phyloP scores from a whole-genome alignment of 78 protist genomes.

The Anaeramoeba flamelloides region DNA sequence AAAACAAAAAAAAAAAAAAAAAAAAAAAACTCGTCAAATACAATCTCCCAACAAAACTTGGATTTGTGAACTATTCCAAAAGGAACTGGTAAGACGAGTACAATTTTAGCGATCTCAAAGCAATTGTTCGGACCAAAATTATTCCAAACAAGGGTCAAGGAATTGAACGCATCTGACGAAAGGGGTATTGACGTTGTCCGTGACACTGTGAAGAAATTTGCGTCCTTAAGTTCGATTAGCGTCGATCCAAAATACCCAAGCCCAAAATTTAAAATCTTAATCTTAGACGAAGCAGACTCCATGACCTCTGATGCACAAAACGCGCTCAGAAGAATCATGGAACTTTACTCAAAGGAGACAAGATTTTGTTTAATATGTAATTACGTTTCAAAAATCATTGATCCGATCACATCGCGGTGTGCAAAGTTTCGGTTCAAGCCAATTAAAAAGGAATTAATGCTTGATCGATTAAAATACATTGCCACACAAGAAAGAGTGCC shows the following conservation, averaged over 20 bases:
- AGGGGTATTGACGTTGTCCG: constrained; percentile 87
- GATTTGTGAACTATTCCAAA: too few species aligned
- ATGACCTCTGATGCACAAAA: constrained; percentile 88
- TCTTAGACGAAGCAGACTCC: constrained; percentile 94
- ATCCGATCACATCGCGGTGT: constrained; percentile 91
- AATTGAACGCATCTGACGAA: constrained; percentile 95
- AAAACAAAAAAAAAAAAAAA: too few species aligned
- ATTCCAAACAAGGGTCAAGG: constrained; percentile 54
- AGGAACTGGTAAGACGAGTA: constrained; percentile 46
- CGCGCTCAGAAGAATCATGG: constrained; percentile 73
- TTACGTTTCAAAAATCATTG: constrained; percentile 64
- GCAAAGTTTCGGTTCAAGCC: constrained; percentile 91
- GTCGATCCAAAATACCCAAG: constrained; percentile 23
- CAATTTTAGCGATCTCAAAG: constrained; percentile 69
- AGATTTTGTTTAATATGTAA: constrained; percentile 35
- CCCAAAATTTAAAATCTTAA: constrained; percentile 76
- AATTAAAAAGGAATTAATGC: constrained; percentile 28
- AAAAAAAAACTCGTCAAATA: too few species aligned
- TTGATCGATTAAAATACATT: constrained; percentile 40
- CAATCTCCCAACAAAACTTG: too few species aligned
- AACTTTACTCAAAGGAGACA: constrained; percentile 46
- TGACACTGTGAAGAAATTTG: constrained; percentile 67
- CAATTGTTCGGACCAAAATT: constrained; percentile 71
- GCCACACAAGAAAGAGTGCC: constrained; percentile 31
- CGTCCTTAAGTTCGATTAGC: constrained; percentile 17